A percentile compares a stretch with the other conserved stretches of the same genome.
phyloP scores from a whole-genome alignment of 495 filamentous ascomycete species.

The Eremomyces bilateralis region DNA sequence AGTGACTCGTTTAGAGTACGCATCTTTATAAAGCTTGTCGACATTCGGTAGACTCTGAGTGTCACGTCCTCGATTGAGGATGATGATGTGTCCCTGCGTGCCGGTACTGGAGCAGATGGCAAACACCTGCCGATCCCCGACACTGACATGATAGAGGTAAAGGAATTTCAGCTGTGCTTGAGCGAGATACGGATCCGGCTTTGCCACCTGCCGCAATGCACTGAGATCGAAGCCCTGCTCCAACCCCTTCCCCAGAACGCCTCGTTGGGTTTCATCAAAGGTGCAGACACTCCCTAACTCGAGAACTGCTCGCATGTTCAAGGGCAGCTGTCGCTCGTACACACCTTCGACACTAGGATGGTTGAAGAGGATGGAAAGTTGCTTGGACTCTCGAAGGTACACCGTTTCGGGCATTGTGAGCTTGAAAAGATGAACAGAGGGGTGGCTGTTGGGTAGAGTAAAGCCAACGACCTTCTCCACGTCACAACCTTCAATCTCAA shows the following conservation, averaged over 20 bases:
- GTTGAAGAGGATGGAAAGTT: conserved; percentile 62
- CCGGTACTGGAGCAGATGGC: conserved; percentile 71
- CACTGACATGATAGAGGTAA: conserved; percentile 78
- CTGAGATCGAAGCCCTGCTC: conserved; percentile 86
- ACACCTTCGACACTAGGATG: conserved; percentile 91
- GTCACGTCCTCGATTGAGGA: conserved; percentile 59
- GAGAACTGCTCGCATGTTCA: conserved; percentile 64
- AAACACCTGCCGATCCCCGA: conserved; percentile 82
- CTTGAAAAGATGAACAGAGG: conserved; percentile 84
- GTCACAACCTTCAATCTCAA: conserved; percentile 66
- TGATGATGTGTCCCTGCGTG: conserved; percentile 61
- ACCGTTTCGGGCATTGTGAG: conserved; percentile 72
- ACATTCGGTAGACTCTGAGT: conserved; percentile 73
- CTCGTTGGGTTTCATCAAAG: conserved; percentile 75
- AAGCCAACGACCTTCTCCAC: conserved; percentile 74
- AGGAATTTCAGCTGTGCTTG: conserved; percentile 50
- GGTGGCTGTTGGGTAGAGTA: conserved; percentile 85
- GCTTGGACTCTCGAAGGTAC: conserved; percentile 62
- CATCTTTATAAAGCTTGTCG: conserved; percentile 73
- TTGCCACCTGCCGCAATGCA: conserved; percentile 39
- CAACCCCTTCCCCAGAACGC: conserved; percentile 78
- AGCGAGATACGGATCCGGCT: conserved; percentile 45
- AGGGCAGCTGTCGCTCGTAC: conserved; percentile 80
- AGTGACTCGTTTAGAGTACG: conserved; percentile 38
- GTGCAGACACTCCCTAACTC: conserved; percentile 86